Base-by-base conservation (phyloP, 257 asterid genomes). In the Nyctanthes arbortristis region DNA sequence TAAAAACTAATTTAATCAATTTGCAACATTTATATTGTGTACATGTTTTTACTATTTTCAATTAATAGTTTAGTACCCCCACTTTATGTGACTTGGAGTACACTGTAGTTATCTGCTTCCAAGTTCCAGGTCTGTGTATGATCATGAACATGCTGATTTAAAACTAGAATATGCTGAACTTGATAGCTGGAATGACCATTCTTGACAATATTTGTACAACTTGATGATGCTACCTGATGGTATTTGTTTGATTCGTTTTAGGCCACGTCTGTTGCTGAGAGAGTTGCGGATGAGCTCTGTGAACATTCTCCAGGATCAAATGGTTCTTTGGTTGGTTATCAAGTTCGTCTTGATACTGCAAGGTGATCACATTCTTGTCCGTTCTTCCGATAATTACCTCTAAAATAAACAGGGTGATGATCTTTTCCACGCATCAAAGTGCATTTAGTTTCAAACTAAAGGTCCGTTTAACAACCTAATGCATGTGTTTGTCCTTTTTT, bases 181-280 rank as follows among this genome's bases (percentile, higher is more conserved):
- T 49, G 5, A 20, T 52, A 52, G 5, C 14, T 3, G 28, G 54
- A 13, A 22, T 24, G 29, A 20, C 29, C 20, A 22, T 52, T 7
- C 13, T 52, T 52, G 31, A 7, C 28, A 14, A 40, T 40, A 18
- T 14, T 40, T 13, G 6, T 40, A 40, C 59, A 20, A 22, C 59
- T 30, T 22, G 59, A 58, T 72, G 36, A 43, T 73, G 36, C 77
- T 70, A 43, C 75, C 11, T 24, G 60, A 65, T 70, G 27, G 36
- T 45, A 34, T 65, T 24, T 65, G 12, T 61, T 61, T 45, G 39
- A 75, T 67, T 61, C 45, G n/a, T 47, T 71, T 56, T 77, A 93
- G 99, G 99, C 99, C 56, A 54, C 87, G 76, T 93, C 99, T 75
- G 96, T 93, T 77, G 96, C 97, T 78, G 97, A 91, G 81, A 83